phyloP scores from a whole-genome alignment of 1,284 basidiomycete species.

The Cutaneotrichosporon curvatum region DNA sequence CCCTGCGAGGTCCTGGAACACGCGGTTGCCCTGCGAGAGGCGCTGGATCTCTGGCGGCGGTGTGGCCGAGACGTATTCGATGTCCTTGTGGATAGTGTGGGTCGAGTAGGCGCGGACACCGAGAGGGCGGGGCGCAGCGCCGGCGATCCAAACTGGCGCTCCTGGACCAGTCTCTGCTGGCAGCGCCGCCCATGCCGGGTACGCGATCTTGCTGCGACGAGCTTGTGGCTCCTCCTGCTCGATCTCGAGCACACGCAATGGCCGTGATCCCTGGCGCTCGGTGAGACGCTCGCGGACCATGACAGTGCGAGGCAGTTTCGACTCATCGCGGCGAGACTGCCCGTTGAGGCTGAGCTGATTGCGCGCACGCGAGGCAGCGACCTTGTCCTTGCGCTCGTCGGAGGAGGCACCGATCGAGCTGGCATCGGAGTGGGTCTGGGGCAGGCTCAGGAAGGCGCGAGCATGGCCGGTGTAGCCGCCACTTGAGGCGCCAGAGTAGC shows the following conservation, averaged over 20 bases:
- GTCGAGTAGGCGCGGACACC: constrained; percentile 20
- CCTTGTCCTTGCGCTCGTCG: constrained; percentile 18
- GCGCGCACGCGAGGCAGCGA: constrained; percentile 11
- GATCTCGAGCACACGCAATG: constrained; percentile 21
- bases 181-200: constrained; percentile 14
- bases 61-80: constrained; percentile 5
- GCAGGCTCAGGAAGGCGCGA: constrained; percentile 37
- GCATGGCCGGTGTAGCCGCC: constrained; percentile 43
- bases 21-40: constrained; percentile 28
- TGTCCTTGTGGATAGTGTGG: neutral
- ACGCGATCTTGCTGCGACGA: constrained; percentile 5
- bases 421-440: constrained; percentile 27
- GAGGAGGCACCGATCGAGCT: constrained; percentile 18
- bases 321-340: constrained; percentile 5
- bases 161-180: constrained; percentile 12
- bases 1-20: constrained; percentile 41
- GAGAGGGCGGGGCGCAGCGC: constrained; percentile 12
- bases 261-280: constrained; percentile 21
- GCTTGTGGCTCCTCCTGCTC: constrained; percentile 6
- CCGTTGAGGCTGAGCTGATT: too few species aligned
- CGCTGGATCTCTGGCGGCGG: constrained; percentile 12
- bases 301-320: constrained; percentile 7
- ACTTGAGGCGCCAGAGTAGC: constrained; percentile 26
- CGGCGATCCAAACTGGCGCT: constrained; percentile 14
- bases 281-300: constrained; percentile 11